Evolutionary conservation across 2,329 filamentous ascomycete species (phyloP).

Genomic region (Hypomyces perniciosus): DNA sequence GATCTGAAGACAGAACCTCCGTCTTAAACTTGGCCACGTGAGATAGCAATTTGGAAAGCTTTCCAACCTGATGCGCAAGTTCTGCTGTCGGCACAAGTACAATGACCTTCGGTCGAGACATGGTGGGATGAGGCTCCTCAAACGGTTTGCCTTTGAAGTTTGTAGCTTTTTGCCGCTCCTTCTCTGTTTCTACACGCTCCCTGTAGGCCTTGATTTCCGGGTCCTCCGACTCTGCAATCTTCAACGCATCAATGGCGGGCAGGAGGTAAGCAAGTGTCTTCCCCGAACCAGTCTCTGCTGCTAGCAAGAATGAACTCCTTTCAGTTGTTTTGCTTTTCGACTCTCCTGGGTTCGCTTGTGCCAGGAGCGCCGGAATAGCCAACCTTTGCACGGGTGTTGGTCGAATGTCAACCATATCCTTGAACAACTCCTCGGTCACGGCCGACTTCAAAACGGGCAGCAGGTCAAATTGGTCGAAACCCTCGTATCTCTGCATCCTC

Average conservation of each 20-base stretch:
- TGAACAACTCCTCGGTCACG: slow-evolving; percentile 66
- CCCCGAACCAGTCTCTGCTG: slow-evolving; percentile 93
- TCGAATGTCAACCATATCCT: slow-evolving; percentile 64
- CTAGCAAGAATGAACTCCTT: slow-evolving; percentile 61
- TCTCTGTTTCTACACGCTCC: slow-evolving; percentile 48
- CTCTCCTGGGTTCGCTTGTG: slow-evolving; percentile 36
- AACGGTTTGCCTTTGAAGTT: slow-evolving; percentile 57
- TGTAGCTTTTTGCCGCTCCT: slow-evolving; percentile 47
- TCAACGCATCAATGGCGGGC: slow-evolving; percentile 78
- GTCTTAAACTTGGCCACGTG: slow-evolving; percentile 85
- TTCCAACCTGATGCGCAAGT: slow-evolving; percentile 80
- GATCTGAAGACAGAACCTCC: slow-evolving; percentile 71
- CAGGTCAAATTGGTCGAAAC: slow-evolving; percentile 76
- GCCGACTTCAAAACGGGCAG: slow-evolving; percentile 66
- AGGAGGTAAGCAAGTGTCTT: slow-evolving; percentile 93
- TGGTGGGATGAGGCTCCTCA: slow-evolving; percentile 64
- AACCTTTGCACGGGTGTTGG: slow-evolving; percentile 88
- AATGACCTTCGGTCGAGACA: slow-evolving; percentile 73
- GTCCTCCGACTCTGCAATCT: slow-evolving; percentile 63
- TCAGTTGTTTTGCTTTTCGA: slow-evolving; percentile 34
- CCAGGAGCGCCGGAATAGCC: slow-evolving; percentile 76
- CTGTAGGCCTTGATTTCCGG: slow-evolving; percentile 52
- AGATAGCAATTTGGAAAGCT: slow-evolving; percentile 72
- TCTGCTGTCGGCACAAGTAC: slow-evolving; percentile 90
- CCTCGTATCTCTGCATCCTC: slow-evolving; percentile 60